Conservation (phyloP, 2,329 filamentous ascomycete genomes). For the Alternaria postmessia region DNA sequence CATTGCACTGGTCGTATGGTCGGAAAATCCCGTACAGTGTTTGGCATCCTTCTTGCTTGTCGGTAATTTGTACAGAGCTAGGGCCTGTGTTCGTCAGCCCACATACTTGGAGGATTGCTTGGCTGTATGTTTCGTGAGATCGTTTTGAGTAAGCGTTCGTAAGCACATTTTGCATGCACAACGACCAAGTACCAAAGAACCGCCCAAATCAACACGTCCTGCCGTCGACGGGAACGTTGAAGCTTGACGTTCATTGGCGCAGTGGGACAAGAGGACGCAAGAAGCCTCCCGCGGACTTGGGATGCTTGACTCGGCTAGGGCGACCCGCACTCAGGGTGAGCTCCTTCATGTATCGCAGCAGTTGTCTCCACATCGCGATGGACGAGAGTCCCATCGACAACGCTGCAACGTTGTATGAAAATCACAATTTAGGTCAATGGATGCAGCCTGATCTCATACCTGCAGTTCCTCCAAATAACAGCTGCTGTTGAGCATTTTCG, state of each 20-base stretch:
- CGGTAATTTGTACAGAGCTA: constrained; percentile 2
- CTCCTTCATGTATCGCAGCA: neutral
- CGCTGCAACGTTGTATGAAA: neutral
- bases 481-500: neutral
- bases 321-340: neutral
- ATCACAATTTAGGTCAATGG: neutral
- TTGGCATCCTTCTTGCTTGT: neutral
- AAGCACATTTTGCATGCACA: neutral
- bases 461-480: neutral
- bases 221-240: neutral
- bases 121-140: neutral
- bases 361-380: neutral
- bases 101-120: neutral
- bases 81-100: neutral
- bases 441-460: neutral
- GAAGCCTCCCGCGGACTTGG: constrained; percentile 1
- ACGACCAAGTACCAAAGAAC: neutral
- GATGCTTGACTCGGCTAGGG: constrained; percentile 5
- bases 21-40: neutral
- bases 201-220: neutral
- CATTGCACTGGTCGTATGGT: neutral
- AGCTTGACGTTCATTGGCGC: neutral
- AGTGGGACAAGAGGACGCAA: neutral
- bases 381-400: neutral
- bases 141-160: neutral